Percentiles rank a stretch among this genome's conserved stretches.
Conservation (phyloP, 768 basidiomycete genomes). For the Amyloporia xantha region DNA sequence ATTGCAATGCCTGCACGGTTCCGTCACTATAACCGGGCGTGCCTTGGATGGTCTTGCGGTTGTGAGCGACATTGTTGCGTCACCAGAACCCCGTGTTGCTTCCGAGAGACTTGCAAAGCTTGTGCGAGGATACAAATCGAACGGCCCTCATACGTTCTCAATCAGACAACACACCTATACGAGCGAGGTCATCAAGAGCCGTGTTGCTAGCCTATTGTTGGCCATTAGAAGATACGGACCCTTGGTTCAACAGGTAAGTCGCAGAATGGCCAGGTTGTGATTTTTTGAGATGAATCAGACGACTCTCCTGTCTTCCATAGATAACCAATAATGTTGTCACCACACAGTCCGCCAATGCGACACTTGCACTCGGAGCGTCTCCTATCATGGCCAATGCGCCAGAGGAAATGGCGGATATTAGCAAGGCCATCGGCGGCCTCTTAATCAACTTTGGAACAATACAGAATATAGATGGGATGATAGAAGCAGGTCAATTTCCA, state of each 20-base stretch:
- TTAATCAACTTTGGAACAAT: slow-evolving; percentile 88
- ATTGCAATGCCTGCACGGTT: slow-evolving; percentile 67
- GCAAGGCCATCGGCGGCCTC: slow-evolving; percentile 55
- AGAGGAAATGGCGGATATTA: slow-evolving; percentile 76
- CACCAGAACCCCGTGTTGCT: slow-evolving; percentile 44
- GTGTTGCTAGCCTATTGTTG: slow-evolving; percentile 43
- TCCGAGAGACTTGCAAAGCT: slow-evolving; percentile 39
- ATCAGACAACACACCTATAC: slow-evolving; percentile 17
- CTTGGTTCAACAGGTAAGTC: slow-evolving; percentile 72
- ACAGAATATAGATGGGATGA: slow-evolving; percentile 64
- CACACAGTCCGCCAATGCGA: slow-evolving; percentile 86
- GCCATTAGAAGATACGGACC: slow-evolving; percentile 50
- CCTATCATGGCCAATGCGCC: slow-evolving; percentile 92
- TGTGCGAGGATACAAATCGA: slow-evolving; percentile 37
- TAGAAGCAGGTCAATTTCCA: slow-evolving; percentile 72
- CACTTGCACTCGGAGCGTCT: slow-evolving; percentile 80
- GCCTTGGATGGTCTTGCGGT: slow-evolving; percentile 79
- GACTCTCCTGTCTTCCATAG: too few species aligned
- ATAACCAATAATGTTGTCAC: slow-evolving; percentile 88
- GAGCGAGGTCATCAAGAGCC: slow-evolving; percentile 32
- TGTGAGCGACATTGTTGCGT: slow-evolving; percentile 79
- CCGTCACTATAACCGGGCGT: slow-evolving; percentile 50
- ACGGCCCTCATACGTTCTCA: slow-evolving; percentile 17
- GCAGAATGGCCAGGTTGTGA: background rate
- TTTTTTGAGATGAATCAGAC: background rate